Evolutionary conservation across 768 basidiomycete genomes (phyloP), one percentile per base, ranked within the genome.

Genomic region (Tulasnella sp.): DNA sequence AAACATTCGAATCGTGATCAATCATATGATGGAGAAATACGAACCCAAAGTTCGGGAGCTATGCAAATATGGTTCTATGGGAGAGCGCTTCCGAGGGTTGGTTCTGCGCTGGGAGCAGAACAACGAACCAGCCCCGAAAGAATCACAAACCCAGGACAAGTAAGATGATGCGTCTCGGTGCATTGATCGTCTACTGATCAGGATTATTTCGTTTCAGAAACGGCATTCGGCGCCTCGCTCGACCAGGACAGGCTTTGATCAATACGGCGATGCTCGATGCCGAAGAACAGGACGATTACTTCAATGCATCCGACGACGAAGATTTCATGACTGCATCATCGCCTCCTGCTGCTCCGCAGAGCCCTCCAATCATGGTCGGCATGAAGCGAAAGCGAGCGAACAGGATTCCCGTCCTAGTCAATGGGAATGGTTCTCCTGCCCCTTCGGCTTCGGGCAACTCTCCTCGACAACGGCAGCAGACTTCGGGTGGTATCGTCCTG

Each of bases 31-130:
- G 91, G 89, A 89, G 17, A 87, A 86, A 71, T 90, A 96, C 80
- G 90, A 91, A 79, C 83, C 86, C 0, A 85, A 87, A 64, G 85
- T 98, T 70, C 88, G 88, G 72, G 85, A 84, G 77, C 87, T 99
- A 17, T 86, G 90, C 2, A 84, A 87, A 80, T 87, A 86, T 22
- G 86, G 86, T 2, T 84, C 92, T 37, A 89, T 90, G 36, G 88
- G 89, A 4, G 85, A 88, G 77, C 87, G 91, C 45, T 94, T 96
- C 82, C 85, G 87, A 58, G 83, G 88, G 31, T 89, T 98, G 80
- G 88, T 93, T 77, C 86, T 89, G 58, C 88, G 91, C 70, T 96
- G 91, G 88, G 97, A 98, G 83, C 94, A 96, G 86, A 97, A 96
- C 83, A 91, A 91, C 78, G 93, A 96, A 38, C 87, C 86, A 78